Conservation (phyloP, 75 land plant genomes). For the Ceratopteris richardii region DNA sequence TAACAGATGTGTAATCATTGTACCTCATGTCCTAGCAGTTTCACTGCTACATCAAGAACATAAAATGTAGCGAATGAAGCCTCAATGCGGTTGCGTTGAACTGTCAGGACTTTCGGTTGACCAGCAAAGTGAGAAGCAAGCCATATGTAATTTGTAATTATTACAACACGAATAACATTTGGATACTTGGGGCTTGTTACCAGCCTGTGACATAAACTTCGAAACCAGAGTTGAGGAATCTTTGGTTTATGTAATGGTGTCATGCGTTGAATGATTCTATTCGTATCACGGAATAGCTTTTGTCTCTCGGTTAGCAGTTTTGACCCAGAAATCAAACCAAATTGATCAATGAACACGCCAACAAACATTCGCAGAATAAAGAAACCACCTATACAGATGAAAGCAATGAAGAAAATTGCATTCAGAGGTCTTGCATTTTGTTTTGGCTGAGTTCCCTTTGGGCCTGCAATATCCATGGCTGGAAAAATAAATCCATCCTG, state of each 20-base stretch:
- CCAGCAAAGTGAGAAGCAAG: slow-evolving; percentile 17
- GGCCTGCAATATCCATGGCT: slow-evolving; percentile 19
- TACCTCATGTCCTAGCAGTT: slow-evolving; percentile 23
- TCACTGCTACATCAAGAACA: slow-evolving; percentile 15
- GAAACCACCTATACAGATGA: slow-evolving; percentile 19
- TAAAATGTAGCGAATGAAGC: slow-evolving; percentile 7
- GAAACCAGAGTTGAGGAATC: slow-evolving; percentile 2
- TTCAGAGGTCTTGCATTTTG: slow-evolving; percentile 10
- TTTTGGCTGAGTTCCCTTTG: slow-evolving; percentile 11
- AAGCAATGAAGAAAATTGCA: slow-evolving; percentile 16
- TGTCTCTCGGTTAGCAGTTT: slow-evolving; percentile 34
- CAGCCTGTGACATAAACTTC: slow-evolving; percentile 8
- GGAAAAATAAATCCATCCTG: slow-evolving; percentile 16
- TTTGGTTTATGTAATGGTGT: slow-evolving; percentile 8
- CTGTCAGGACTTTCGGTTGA: background rate
- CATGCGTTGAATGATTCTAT: slow-evolving; percentile 25
- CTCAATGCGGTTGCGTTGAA: slow-evolving; percentile 10
- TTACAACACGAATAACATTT: slow-evolving; percentile 6
- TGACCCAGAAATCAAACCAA: slow-evolving; percentile 31
- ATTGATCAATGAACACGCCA: slow-evolving; percentile 36
- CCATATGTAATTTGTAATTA: slow-evolving; percentile 13
- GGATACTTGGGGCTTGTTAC: slow-evolving; percentile 13
- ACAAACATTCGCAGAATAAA: slow-evolving; percentile 26
- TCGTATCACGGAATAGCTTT: slow-evolving; percentile 32
- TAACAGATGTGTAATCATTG: no score